A percentile compares a stretch with the other conserved stretches of the same genome.
phyloP scores from a whole-genome alignment of 78 protist species.

The Diacronema lutheri region DNA sequence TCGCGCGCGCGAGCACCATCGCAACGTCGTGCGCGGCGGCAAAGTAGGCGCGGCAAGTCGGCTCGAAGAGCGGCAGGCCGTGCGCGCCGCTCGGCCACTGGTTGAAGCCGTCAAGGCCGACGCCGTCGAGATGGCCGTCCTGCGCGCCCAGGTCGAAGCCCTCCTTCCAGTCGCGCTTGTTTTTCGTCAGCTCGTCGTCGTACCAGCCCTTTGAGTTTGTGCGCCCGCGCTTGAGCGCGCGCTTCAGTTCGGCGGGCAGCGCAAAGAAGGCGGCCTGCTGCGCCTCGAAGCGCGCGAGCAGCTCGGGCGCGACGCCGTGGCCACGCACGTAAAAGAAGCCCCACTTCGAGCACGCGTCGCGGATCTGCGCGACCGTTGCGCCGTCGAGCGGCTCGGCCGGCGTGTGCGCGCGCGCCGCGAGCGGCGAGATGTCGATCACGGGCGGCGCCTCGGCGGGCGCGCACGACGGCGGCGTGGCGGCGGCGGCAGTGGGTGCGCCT shows the following conservation, averaged over 20 bases:
- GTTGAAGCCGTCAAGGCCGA: neutral
- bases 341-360: neutral
- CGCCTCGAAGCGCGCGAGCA: neutral
- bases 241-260: neutral
- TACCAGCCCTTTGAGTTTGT: neutral
- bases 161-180: constrained; percentile 19
- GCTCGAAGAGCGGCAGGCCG: neutral
- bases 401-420: too few relatives aligned
- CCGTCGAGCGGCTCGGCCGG: too few relatives aligned
- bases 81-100: constrained; percentile 1
- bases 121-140: neutral
- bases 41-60: neutral
- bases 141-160: neutral
- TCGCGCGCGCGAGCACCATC: neutral
- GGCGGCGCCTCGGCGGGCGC: too few relatives aligned
- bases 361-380: too few relatives aligned
- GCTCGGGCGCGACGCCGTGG: constrained; percentile 2
- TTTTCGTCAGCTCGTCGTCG: constrained; percentile 38
- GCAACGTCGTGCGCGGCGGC: neutral
- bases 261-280: neutral
- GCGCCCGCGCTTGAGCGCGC: neutral
- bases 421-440: too few relatives aligned
- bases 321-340: neutral
- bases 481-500: too few relatives aligned
- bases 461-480: too few relatives aligned